phyloP scores from a whole-genome alignment of 371 early-diverging fungal genomes.

The Blastocladiella emersonii region DNA sequence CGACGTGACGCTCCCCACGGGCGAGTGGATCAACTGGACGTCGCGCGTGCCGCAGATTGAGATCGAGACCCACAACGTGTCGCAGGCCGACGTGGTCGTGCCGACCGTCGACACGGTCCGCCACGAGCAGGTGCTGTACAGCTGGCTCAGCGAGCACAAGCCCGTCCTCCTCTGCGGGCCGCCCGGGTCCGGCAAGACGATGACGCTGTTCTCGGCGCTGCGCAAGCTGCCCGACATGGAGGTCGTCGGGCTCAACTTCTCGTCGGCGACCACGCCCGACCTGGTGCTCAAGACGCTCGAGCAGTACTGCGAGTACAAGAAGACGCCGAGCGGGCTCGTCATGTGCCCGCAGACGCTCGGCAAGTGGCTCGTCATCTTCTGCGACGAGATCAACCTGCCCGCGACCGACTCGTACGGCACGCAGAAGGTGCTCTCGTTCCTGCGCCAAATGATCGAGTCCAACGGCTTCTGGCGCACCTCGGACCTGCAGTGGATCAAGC shows the following conservation, averaged over 20 bases:
- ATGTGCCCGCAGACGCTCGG: slow-evolving; percentile 73
- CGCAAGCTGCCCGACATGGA: slow-evolving; percentile 91
- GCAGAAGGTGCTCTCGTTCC: slow-evolving; percentile 90
- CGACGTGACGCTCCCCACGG: slow-evolving; percentile 67
- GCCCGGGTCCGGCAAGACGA: slow-evolving; percentile 97
- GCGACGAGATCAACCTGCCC: slow-evolving; percentile 98
- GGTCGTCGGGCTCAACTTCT: slow-evolving; percentile 95
- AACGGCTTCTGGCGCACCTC: slow-evolving; percentile 91
- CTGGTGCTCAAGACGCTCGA: slow-evolving; percentile 91
- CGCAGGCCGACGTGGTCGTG: slow-evolving; percentile 87
- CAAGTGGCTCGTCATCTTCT: slow-evolving; percentile 94
- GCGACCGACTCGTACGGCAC: slow-evolving; percentile 93
- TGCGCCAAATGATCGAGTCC: slow-evolving; percentile 88
- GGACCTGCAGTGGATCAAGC: slow-evolving; percentile 80
- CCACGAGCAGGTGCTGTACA: slow-evolving; percentile 88
- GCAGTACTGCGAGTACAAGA: slow-evolving; percentile 94
- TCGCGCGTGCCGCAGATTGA: slow-evolving; percentile 83
- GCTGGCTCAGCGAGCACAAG: slow-evolving; percentile 89
- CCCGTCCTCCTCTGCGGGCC: slow-evolving; percentile 95
- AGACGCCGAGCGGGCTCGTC: slow-evolving; percentile 83
- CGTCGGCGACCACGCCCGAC: slow-evolving; percentile 92
- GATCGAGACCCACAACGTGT: slow-evolving; percentile 87
- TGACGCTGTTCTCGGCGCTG: slow-evolving; percentile 92
- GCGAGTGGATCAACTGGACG: slow-evolving; percentile 84
- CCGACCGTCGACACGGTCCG: slow-evolving; percentile 96